Conservation (phyloP, 495 filamentous ascomycete genomes). For the Cladorrhinum samala region DNA sequence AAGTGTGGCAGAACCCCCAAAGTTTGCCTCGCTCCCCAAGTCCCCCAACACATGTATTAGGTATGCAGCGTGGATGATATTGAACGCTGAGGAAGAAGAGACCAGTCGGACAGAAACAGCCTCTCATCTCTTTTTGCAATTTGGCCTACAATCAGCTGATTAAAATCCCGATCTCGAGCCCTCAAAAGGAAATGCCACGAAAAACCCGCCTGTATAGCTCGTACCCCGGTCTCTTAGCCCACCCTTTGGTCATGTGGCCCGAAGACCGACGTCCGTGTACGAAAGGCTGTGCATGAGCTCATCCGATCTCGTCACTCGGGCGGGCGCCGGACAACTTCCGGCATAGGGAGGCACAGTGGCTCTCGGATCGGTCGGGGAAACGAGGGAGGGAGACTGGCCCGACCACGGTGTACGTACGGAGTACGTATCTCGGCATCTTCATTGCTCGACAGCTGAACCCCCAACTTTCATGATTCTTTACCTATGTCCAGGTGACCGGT, state of each 20-base stretch:
- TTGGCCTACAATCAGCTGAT: conserved; percentile 4
- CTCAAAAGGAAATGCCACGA: no score
- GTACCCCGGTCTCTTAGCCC: no score
- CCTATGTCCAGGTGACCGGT: neutral
- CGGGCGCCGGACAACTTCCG: neutral
- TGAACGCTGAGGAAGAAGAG: no score
- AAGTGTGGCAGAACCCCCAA: no score
- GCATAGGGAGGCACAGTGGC: neutral
- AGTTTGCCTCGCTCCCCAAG: no score
- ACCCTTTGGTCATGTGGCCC: neutral
- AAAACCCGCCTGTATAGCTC: no score
- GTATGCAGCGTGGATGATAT: no score
- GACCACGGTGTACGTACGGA: neutral
- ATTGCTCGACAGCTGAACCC: neutral
- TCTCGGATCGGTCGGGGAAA: neutral
- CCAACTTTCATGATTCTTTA: neutral
- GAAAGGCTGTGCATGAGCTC: no score
- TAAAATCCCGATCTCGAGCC: neutral
- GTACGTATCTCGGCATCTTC: no score
- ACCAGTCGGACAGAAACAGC: neutral
- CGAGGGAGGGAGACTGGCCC: neutral
- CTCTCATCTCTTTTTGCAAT: conserved; percentile 3
- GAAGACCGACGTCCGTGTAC: no score
- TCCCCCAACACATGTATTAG: neutral
- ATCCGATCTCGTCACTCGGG: neutral